phyloP scores from a whole-genome alignment of 164 flowering plant species.

The Vitis cinerea region DNA sequence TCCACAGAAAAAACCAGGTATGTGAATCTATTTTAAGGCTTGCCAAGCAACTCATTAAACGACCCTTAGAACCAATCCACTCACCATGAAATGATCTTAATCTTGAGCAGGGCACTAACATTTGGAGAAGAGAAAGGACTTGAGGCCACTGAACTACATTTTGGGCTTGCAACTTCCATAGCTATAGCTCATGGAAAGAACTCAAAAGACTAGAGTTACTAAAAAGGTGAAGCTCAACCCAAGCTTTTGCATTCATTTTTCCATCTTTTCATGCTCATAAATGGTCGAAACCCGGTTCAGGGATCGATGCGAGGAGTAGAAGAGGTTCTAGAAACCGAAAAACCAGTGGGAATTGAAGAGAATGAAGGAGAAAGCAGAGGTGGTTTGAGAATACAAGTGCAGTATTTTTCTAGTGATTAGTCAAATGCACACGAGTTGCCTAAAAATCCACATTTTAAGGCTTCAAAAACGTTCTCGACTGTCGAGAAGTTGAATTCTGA shows the following conservation, averaged over 20 bases:
- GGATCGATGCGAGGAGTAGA: slow-evolving; percentile 12
- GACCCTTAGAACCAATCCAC: not conserved
- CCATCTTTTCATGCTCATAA: slow-evolving; percentile 13
- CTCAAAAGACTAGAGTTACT: not conserved
- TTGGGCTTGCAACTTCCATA: slow-evolving; percentile 60
- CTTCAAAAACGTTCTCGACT: slow-evolving; percentile 50
- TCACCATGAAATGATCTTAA: slow-evolving; percentile 78
- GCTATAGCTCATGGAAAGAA: slow-evolving; percentile 8
- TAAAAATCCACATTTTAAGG: slow-evolving; percentile 49
- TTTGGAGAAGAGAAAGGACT: slow-evolving; percentile 79
- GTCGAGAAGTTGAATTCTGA: slow-evolving; percentile 38
- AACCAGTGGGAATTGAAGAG: slow-evolving; percentile 14
- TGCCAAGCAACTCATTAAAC: not conserved
- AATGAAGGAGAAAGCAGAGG: slow-evolving; percentile 15
- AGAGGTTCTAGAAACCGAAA: slow-evolving; percentile 29
- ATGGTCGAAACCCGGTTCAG: slow-evolving; percentile 18
- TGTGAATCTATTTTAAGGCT: not conserved
- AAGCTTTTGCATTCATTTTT: not conserved
- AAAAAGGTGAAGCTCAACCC: not conserved
- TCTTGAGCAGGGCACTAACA: slow-evolving; percentile 64
- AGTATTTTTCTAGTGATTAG: slow-evolving; percentile 31
- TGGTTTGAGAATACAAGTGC: slow-evolving; percentile 25
- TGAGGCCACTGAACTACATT: slow-evolving; percentile 37
- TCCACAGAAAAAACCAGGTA: not conserved
- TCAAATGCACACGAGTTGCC: slow-evolving; percentile 61